Percentiles rank a stretch among this genome's conserved stretches.
phyloP scores from a whole-genome alignment of 768 basidiomycete species.

The Termitomyces sp. region DNA sequence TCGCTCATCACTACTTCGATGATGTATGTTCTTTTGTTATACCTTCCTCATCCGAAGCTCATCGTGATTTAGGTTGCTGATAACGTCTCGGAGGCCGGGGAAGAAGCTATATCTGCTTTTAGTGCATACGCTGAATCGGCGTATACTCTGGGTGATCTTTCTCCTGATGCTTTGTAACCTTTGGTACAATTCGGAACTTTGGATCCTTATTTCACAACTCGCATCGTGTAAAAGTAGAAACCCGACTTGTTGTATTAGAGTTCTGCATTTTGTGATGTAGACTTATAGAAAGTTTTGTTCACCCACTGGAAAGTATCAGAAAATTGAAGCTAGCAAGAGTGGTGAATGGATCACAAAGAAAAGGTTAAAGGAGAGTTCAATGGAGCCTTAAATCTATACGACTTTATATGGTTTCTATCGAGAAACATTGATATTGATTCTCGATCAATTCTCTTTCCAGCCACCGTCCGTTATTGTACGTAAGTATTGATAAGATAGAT shows the following conservation, averaged over 20 bases:
- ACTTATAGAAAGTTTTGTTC: neutral
- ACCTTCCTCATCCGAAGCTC: neutral
- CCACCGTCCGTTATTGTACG: too few relatives aligned
- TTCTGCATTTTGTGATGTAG: neutral
- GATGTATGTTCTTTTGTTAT: conserved; percentile 51
- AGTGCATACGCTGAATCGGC: conserved; percentile 43
- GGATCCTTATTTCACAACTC: neutral
- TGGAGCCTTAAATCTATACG: too few relatives aligned
- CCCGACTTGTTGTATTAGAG: neutral
- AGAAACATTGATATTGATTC: too few relatives aligned
- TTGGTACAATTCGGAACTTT: neutral
- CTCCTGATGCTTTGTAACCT: conserved; percentile 62
- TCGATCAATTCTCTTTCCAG: too few relatives aligned
- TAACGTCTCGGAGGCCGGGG: conserved; percentile 66
- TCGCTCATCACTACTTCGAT: conserved; percentile 92
- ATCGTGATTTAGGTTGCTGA: conserved; percentile 56
- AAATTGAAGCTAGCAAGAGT: neutral
- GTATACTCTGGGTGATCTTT: conserved; percentile 61
- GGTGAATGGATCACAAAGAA: too few relatives aligned
- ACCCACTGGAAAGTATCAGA: neutral
- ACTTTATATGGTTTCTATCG: too few relatives aligned
- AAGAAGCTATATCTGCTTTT: conserved; percentile 56
- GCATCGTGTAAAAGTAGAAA: neutral
- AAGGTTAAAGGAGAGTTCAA: too few relatives aligned
- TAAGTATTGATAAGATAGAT: too few relatives aligned